These are phyloP conservation scores for Flaveria floridana DNA, from an alignment of 140 eudicot genomes.

Conservation along the genomic window DNA sequence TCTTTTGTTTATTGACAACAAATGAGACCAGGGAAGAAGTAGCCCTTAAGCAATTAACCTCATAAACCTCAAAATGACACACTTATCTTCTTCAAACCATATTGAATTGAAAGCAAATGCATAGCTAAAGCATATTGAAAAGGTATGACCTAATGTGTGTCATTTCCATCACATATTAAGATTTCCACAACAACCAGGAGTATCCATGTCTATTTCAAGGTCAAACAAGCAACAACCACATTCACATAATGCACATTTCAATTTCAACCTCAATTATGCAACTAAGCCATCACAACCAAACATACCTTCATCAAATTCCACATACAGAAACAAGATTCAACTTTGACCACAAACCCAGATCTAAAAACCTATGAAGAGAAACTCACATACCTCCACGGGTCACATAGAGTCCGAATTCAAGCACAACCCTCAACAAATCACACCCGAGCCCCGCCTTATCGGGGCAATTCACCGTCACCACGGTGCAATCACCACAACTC, in stretches of 20 bases:
- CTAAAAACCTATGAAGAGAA: conserved; percentile 2
- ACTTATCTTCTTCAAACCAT: background rate
- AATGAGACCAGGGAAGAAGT: background rate
- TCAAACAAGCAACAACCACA: background rate
- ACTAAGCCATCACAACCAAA: background rate
- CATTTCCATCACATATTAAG: background rate
- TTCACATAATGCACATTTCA: conserved; percentile 6
- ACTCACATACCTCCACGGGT: conserved; percentile 59
- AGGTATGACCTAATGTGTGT: background rate
- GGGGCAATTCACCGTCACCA: conserved; percentile 72
- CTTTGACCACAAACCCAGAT: background rate
- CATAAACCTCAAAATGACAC: conserved; percentile 1
- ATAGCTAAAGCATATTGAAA: background rate
- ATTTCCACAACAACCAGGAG: background rate
- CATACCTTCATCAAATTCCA: conserved; percentile 14
- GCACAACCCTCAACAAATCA: conserved; percentile 57
- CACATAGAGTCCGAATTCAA: conserved; percentile 71
- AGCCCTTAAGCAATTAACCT: background rate
- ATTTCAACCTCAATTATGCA: background rate
- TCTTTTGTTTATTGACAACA: background rate
- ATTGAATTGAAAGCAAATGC: background rate
- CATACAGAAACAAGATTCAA: background rate
- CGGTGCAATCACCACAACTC: conserved; percentile 47
- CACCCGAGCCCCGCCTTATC: conserved; percentile 81
- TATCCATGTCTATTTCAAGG: too few species aligned